A percentile compares a stretch with the other conserved stretches of the same genome.
phyloP scores from a whole-genome alignment of 2,329 filamentous ascomycete species.

The Exophiala phaeomuriformis region DNA sequence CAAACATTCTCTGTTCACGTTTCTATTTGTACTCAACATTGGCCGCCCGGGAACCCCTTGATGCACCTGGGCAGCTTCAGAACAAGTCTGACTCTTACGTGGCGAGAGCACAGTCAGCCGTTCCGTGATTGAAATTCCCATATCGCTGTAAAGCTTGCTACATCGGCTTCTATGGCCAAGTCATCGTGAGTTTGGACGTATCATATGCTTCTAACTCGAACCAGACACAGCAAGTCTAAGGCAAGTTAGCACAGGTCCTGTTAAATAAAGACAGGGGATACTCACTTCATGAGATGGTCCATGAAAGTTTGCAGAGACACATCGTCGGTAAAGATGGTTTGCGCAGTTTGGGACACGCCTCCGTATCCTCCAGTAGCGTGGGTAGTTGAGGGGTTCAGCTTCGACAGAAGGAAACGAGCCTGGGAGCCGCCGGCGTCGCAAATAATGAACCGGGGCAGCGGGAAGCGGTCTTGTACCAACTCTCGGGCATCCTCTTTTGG shows the following conservation, averaged over 20 bases:
- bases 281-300: slow-evolving; percentile 99
- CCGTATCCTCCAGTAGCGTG: slow-evolving; percentile 91
- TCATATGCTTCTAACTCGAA: slow-evolving; percentile 36
- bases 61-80: no score
- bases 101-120: no score
- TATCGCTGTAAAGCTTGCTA: background rate
- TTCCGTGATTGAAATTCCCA: background rate
- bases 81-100: no score
- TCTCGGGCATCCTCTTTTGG: slow-evolving; percentile 97
- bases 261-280: slow-evolving; percentile 20
- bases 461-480: slow-evolving; percentile 93
- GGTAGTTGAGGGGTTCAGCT: slow-evolving; percentile 94
- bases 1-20: no score
- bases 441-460: slow-evolving; percentile 95
- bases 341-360: slow-evolving; percentile 78
- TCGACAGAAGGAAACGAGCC: slow-evolving; percentile 90
- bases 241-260: slow-evolving; percentile 28
- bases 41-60: no score
- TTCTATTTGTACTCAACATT: no score
- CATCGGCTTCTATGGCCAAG: background rate
- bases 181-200: background rate
- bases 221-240: slow-evolving; percentile 45
- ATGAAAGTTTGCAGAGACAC: slow-evolving; percentile 98
- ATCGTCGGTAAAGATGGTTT: slow-evolving; percentile 98
- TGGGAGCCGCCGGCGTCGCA: slow-evolving; percentile 98